phyloP scores from a whole-genome alignment of 768 basidiomycete species.

The Dendrothele bispora region DNA sequence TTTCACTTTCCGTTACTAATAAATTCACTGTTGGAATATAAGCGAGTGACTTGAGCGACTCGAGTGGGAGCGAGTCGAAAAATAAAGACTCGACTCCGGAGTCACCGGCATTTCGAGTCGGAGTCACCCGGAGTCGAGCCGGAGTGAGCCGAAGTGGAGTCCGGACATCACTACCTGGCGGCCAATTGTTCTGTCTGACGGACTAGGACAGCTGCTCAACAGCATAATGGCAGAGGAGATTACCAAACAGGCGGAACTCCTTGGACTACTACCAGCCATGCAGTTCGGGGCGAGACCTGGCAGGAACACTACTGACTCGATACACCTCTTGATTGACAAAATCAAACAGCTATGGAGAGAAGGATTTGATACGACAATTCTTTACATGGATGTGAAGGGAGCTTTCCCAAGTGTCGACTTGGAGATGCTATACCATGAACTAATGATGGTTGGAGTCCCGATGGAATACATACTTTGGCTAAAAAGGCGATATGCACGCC shows the following conservation, averaged over 20 bases:
- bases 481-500: background rate
- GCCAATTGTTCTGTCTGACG: constrained; percentile 24
- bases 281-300: constrained; percentile 32
- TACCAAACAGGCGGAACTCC: constrained; percentile 2
- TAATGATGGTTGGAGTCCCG: constrained; percentile 24
- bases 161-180: too few species aligned
- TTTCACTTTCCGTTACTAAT: too few species aligned
- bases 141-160: too few species aligned
- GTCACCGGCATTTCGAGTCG: too few species aligned
- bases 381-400: constrained; percentile 38
- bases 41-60: too few species aligned
- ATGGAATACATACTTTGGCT: constrained; percentile 16
- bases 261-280: constrained; percentile 14
- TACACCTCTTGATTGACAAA: constrained; percentile 25
- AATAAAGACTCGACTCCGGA: too few species aligned
- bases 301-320: constrained; percentile 28
- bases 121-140: too few species aligned
- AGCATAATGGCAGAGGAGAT: background rate
- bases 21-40: too few species aligned
- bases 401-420: constrained; percentile 34
- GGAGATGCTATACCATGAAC: constrained; percentile 20
- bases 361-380: too few species aligned
- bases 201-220: background rate
- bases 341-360: too few species aligned
- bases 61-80: too few species aligned